Evolutionary conservation across 768 basidiomycete genomes (phyloP).

Genomic region (Lactarius hatsudake): DNA sequence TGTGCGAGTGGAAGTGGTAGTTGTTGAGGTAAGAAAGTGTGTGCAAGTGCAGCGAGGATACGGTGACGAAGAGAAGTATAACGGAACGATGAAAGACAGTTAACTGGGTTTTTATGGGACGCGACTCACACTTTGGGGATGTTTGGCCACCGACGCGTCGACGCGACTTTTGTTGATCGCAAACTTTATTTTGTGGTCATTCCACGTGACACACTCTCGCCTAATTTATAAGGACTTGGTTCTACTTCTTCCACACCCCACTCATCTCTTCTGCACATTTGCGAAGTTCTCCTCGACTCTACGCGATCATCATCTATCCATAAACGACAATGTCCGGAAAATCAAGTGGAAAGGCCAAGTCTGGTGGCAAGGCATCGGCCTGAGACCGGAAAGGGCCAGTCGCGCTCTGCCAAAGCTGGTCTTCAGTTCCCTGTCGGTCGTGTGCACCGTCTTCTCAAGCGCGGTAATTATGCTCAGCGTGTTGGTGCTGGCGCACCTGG

Average conservation of each 20-base stretch:
- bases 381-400: conserved; percentile 51
- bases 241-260: conserved; percentile 9
- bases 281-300: not conserved
- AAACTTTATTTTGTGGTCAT: conserved; percentile 27
- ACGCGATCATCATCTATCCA: not conserved
- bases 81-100: conserved; percentile 26
- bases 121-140: conserved; percentile 36
- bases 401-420: conserved; percentile 72
- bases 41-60: conserved; percentile 9
- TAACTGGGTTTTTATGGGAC: conserved; percentile 34
- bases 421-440: conserved; percentile 91
- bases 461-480: conserved; percentile 82
- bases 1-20: conserved; percentile 25
- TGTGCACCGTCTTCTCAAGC: conserved; percentile 86
- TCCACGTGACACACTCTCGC: conserved; percentile 14
- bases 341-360: conserved; percentile 51
- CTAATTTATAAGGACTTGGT: conserved; percentile 11
- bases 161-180: conserved; percentile 38
- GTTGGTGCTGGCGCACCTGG: conserved; percentile 87
- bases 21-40: conserved; percentile 1
- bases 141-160: conserved; percentile 38
- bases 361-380: conserved; percentile 57
- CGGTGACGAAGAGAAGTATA: conserved; percentile 5
- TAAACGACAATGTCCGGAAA: conserved; percentile 42
- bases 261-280: conserved; percentile 15